Conservation (phyloP, 805 yeast genomes). For the Isabelozyma pseudorhagii region DNA sequence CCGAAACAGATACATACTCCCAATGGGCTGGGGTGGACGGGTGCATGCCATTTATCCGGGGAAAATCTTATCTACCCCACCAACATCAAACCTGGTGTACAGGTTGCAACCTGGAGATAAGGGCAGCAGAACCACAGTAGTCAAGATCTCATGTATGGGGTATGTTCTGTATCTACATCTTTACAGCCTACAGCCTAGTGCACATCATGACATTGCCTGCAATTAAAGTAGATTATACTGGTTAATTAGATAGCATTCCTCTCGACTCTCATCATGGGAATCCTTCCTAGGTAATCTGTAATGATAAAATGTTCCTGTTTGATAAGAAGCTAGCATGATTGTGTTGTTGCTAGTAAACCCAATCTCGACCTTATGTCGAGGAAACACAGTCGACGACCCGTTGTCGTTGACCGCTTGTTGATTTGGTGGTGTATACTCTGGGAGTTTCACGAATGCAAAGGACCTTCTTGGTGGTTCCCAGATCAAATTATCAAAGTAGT, state of each 20-base stretch:
- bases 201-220: too few species aligned
- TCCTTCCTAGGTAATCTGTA: conserved; percentile 26
- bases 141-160: too few species aligned
- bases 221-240: conserved; percentile 5
- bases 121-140: not conserved
- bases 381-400: not conserved
- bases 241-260: conserved; percentile 28
- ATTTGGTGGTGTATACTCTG: conserved; percentile 21
- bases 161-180: too few species aligned
- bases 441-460: conserved; percentile 38
- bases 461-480: conserved; percentile 43
- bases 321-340: conserved; percentile 36
- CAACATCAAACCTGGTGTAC: not conserved
- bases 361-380: conserved; percentile 25
- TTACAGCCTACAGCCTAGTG: too few species aligned
- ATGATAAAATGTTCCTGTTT: conserved; percentile 36
- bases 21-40: too few species aligned
- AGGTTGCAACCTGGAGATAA: not conserved
- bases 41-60: not conserved
- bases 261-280: conserved; percentile 18
- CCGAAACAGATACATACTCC: too few species aligned
- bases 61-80: not conserved
- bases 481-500: conserved; percentile 37
- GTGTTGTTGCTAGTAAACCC: conserved; percentile 32
- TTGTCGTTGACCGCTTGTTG: not conserved